These are phyloP conservation scores for Paxillus rubicundulus DNA, from an alignment of 768 basidiomycete species.

Conservation along the genomic window DNA sequence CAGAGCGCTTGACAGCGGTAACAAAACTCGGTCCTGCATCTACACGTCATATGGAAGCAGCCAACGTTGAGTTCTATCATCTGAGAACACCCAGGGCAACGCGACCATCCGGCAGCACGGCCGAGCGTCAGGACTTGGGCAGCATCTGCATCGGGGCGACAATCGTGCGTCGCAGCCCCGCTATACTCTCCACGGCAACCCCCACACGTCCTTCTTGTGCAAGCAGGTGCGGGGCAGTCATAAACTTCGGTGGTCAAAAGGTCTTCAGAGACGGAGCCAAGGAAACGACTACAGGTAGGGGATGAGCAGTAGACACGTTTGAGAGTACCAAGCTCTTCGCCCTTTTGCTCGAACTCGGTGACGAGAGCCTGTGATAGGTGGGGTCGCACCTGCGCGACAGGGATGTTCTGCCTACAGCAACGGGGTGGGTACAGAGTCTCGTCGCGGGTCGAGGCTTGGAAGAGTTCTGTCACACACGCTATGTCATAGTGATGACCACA, in stretches of 20 bases:
- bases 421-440: slow-evolving; percentile 42
- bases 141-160: slow-evolving; percentile 24
- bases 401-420: slow-evolving; percentile 36
- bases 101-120: slow-evolving; percentile 33
- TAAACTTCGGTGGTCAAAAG: slow-evolving; percentile 22
- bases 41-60: slow-evolving; percentile 42
- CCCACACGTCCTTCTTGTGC: slow-evolving; percentile 22
- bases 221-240: slow-evolving; percentile 18
- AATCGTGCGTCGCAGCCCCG: slow-evolving; percentile 22
- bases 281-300: slow-evolving; percentile 35
- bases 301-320: slow-evolving; percentile 39
- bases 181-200: slow-evolving; percentile 23
- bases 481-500: slow-evolving; percentile 38
- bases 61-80: slow-evolving; percentile 39
- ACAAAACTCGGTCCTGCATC: slow-evolving; percentile 39
- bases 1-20: slow-evolving; percentile 52
- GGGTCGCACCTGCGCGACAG: slow-evolving; percentile 20
- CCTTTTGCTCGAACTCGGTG: slow-evolving; percentile 24
- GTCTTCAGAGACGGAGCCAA: slow-evolving; percentile 31
- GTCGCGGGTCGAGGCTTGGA: slow-evolving; percentile 34
- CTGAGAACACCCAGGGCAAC: slow-evolving; percentile 39
- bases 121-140: slow-evolving; percentile 28
- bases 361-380: slow-evolving; percentile 24
- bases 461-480: slow-evolving; percentile 34
- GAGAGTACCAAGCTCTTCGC: slow-evolving; percentile 30